Evolutionary conservation across 768 basidiomycete genomes (phyloP).

Genomic region (Kwoniella mangroviensis): DNA sequence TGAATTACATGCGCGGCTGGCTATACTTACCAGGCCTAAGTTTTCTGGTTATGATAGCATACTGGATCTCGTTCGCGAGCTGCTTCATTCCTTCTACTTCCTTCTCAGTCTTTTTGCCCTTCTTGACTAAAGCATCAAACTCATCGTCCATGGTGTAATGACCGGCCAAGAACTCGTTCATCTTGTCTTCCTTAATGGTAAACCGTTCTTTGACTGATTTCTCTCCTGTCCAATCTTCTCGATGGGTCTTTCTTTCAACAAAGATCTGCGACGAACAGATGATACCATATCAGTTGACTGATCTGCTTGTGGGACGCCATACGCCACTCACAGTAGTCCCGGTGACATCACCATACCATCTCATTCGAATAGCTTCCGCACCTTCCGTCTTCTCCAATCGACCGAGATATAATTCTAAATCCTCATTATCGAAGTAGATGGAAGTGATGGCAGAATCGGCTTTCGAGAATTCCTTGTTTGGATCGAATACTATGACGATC

Average conservation of each 20-base stretch:
- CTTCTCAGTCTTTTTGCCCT: conserved; percentile 88
- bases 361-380: conserved; percentile 90
- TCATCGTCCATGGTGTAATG: conserved; percentile 92
- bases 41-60: conserved; percentile 78
- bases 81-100: conserved; percentile 95
- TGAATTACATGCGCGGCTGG: background rate
- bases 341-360: conserved; percentile 93
- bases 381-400: conserved; percentile 98
- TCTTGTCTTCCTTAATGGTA: conserved; percentile 87
- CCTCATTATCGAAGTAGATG: conserved; percentile 95
- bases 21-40: conserved; percentile 73
- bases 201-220: conserved; percentile 98
- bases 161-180: conserved; percentile 87
- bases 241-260: conserved; percentile 66
- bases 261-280: conserved; percentile 51
- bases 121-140: conserved; percentile 80
- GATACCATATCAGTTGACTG: no score
- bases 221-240: conserved; percentile 99
- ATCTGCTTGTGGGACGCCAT: no score
- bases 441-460: conserved; percentile 93
- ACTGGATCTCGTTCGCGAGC: conserved; percentile 96
- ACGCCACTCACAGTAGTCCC: conserved; percentile 71
- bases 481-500: conserved; percentile 74
- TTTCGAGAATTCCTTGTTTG: conserved; percentile 86
- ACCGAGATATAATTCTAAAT: conserved; percentile 93